phyloP scores from a whole-genome alignment of 495 filamentous ascomycete species.

The Neurospora sp. region DNA sequence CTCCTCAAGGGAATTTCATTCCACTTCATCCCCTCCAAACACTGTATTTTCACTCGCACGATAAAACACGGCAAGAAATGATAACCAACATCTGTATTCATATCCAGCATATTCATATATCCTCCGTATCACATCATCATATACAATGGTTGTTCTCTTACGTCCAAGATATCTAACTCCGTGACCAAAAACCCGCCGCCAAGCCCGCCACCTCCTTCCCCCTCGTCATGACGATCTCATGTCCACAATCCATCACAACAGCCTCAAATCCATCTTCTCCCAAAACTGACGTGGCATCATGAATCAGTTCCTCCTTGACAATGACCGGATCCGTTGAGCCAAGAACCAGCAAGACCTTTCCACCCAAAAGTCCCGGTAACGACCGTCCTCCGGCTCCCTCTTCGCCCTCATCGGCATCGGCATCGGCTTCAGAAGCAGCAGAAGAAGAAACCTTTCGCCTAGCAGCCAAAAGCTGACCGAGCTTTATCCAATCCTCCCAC shows the following conservation, averaged over 20 bases:
- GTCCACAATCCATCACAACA: constrained; percentile 35
- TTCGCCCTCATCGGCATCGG: not conserved
- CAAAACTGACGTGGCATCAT: constrained; percentile 34
- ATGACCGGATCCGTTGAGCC: constrained; percentile 47
- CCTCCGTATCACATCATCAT: not conserved
- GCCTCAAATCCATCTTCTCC: constrained; percentile 38
- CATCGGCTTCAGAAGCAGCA: not conserved
- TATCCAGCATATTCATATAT: not conserved
- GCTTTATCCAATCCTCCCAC: constrained; percentile 45
- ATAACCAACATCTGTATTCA: not conserved
- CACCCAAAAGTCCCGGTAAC: constrained; percentile 30
- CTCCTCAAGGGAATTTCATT: not conserved
- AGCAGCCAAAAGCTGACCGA: constrained; percentile 40
- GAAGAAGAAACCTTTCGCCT: constrained; percentile 19
- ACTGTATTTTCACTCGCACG: not conserved
- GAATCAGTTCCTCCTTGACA: constrained; percentile 39
- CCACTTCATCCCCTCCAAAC: not conserved
- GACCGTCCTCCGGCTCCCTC: not conserved
- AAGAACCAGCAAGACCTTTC: constrained; percentile 41
- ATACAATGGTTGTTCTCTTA: not conserved
- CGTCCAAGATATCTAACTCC: not conserved
- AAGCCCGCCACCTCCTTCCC: constrained; percentile 28
- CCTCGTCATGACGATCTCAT: constrained; percentile 41
- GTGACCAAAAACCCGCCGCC: constrained; percentile 32
- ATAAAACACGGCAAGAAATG: not conserved